A percentile compares a stretch with the other conserved stretches of the same genome.
phyloP scores from a whole-genome alignment of 768 basidiomycete species.

The Chalciporus chontae region DNA sequence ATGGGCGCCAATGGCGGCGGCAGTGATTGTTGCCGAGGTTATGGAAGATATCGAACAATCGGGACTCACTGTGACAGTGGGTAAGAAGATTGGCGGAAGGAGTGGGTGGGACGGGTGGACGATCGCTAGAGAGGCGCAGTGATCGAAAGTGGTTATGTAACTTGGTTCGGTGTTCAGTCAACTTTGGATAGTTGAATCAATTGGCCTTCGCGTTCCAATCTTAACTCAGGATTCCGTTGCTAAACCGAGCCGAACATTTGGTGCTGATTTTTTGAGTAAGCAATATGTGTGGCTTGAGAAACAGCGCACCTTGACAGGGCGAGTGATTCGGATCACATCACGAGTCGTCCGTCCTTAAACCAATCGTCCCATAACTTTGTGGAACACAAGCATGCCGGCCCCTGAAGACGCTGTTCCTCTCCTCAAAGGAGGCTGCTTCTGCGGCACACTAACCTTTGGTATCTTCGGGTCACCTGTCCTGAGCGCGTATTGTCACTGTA shows the following conservation, averaged over 20 bases:
- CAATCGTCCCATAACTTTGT: neutral
- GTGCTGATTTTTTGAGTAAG: no score
- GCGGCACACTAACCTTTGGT: conserved; percentile 47
- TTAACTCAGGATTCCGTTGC: no score
- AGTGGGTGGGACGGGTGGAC: conserved; percentile 50
- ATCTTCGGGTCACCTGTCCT: conserved; percentile 47
- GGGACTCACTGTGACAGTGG: conserved; percentile 14
- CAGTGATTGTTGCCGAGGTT: conserved; percentile 42
- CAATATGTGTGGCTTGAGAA: no score
- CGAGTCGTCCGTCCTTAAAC: neutral
- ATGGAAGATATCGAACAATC: conserved; percentile 31
- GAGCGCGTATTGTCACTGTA: conserved; percentile 69
- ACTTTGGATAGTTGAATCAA: neutral
- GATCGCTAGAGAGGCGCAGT: conserved; percentile 9
- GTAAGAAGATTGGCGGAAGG: conserved; percentile 35
- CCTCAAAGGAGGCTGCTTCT: conserved; percentile 56
- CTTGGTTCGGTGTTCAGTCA: no score
- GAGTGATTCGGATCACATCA: neutral
- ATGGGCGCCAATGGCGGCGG: conserved; percentile 60
- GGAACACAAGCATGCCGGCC: conserved; percentile 5
- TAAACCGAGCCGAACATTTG: no score
- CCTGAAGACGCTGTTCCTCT: conserved; percentile 15
- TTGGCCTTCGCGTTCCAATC: no score
- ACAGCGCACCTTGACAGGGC: no score
- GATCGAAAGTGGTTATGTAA: no score